Conservation (phyloP, 2,329 filamentous ascomycete genomes). For the Geosmithia flava region DNA sequence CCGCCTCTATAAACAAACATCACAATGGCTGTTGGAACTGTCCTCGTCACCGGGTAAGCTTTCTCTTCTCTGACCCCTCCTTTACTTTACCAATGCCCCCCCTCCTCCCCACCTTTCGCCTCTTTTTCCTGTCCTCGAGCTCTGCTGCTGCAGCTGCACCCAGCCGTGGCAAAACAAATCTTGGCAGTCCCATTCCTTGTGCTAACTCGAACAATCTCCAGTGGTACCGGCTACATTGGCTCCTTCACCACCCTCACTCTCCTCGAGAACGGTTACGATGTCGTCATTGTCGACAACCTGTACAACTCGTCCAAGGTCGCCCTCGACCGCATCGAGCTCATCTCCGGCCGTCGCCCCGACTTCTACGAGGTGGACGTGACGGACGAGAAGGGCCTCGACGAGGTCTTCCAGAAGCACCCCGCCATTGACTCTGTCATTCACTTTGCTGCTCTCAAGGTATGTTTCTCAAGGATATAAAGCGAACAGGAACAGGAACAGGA, state of each 20-base stretch:
- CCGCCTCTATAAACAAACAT: constrained; percentile 5
- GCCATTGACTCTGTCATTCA: constrained; percentile 97
- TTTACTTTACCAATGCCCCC: not conserved
- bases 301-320: constrained; percentile 94
- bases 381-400: constrained; percentile 69
- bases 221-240: constrained; percentile 97
- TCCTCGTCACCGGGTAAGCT: constrained; percentile 77
- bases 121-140: not conserved
- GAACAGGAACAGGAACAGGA: not conserved
- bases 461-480: too few species aligned
- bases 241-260: constrained; percentile 91
- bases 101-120: constrained; percentile 1
- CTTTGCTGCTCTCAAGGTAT: constrained; percentile 91
- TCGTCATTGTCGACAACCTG: constrained; percentile 90
- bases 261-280: constrained; percentile 88
- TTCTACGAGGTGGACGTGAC: constrained; percentile 87
- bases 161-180: too few species aligned
- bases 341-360: constrained; percentile 73
- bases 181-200: not conserved
- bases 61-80: not conserved
- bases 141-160: not conserved
- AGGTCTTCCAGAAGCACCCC: constrained; percentile 78
- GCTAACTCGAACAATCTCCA: constrained; percentile 20
- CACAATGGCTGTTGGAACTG: constrained; percentile 70
- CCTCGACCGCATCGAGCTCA: constrained; percentile 88